Conservation (phyloP, 1,284 basidiomycete genomes). For the Filobasidium uniguttulatum region DNA sequence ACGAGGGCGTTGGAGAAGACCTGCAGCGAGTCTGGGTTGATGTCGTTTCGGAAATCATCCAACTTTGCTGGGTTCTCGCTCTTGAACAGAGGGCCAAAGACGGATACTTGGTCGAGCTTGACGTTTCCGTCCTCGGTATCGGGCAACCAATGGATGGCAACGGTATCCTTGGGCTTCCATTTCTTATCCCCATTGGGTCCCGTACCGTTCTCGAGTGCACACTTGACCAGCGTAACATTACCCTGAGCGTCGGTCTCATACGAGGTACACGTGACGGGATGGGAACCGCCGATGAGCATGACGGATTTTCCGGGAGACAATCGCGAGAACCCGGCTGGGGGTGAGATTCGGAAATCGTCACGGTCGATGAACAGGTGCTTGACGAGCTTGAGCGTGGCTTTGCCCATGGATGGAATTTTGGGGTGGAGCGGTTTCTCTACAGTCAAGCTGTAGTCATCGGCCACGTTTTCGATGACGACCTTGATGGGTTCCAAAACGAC, state of each 20-base stretch:
- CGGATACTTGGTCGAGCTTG: slow-evolving; percentile 70
- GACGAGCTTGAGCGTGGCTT: slow-evolving; percentile 72
- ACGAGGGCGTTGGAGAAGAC: slow-evolving; percentile 66
- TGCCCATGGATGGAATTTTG: slow-evolving; percentile 79
- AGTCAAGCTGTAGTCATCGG: slow-evolving; percentile 69
- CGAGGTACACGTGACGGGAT: slow-evolving; percentile 84
- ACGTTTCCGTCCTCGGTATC: slow-evolving; percentile 65
- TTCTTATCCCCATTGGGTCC: slow-evolving; percentile 21
- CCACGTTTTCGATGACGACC: slow-evolving; percentile 78
- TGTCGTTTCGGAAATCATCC: slow-evolving; percentile 65
- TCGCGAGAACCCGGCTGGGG: slow-evolving; percentile 93
- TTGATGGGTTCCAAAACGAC: slow-evolving; percentile 88
- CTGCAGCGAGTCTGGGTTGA: slow-evolving; percentile 70
- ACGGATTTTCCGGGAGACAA: slow-evolving; percentile 95
- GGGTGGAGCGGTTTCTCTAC: slow-evolving; percentile 90
- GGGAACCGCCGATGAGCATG: slow-evolving; percentile 88
- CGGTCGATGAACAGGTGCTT: slow-evolving; percentile 82
- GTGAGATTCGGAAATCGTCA: slow-evolving; percentile 84
- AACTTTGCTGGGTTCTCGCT: slow-evolving; percentile 71
- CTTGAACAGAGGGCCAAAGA: slow-evolving; percentile 90
- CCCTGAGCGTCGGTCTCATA: slow-evolving; percentile 65
- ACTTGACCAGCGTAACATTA: slow-evolving; percentile 63
- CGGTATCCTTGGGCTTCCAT: slow-evolving; percentile 56
- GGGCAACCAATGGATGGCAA: slow-evolving; percentile 95
- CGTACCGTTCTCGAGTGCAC: slow-evolving; percentile 56